These are phyloP conservation scores for Strobilomyces confusus DNA, from an alignment of 768 basidiomycete species.

Conservation along the genomic window DNA sequence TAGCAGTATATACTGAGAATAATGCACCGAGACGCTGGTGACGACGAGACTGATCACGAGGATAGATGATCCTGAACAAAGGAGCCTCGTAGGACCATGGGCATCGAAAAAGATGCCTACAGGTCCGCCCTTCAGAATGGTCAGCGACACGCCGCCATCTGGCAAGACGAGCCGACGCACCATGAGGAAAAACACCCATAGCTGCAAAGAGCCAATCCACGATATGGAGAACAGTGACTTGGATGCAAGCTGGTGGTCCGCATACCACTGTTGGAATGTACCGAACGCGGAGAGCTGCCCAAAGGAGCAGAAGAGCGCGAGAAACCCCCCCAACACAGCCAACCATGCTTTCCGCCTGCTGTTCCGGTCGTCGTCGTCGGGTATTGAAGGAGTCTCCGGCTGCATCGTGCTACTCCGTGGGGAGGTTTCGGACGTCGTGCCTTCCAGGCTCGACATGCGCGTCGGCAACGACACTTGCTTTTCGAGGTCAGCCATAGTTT, in stretches of 20 bases:
- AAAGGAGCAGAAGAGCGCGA: conserved; percentile 66
- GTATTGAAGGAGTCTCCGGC: conserved; percentile 15
- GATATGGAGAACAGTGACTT: conserved; percentile 55
- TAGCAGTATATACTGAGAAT: conserved; percentile 57
- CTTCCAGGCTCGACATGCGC: conserved; percentile 23
- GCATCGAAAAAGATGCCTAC: conserved; percentile 59
- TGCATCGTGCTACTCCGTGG: conserved; percentile 24
- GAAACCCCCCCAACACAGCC: conserved; percentile 59
- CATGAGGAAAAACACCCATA: conserved; percentile 68
- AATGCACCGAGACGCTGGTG: conserved; percentile 54
- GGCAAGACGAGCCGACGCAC: conserved; percentile 35
- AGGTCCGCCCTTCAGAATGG: conserved; percentile 48
- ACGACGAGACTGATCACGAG: conserved; percentile 52
- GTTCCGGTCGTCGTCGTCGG: conserved; percentile 1
- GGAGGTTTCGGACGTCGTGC: conserved; percentile 15
- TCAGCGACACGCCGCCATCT: background rate
- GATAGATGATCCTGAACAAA: conserved; percentile 48
- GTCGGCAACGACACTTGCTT: conserved; percentile 22
- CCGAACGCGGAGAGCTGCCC: conserved; percentile 73
- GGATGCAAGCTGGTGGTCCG: conserved; percentile 50
- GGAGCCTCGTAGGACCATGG: conserved; percentile 53
- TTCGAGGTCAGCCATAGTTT: conserved; percentile 29
- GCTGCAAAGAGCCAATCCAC: conserved; percentile 68
- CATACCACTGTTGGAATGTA: conserved; percentile 68
- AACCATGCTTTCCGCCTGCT: conserved; percentile 35